A percentile compares a stretch with the other conserved stretches of the same genome.
Conservation (phyloP, 1,284 basidiomycete genomes). For the Apiotrichum akiyoshidainum region DNA sequence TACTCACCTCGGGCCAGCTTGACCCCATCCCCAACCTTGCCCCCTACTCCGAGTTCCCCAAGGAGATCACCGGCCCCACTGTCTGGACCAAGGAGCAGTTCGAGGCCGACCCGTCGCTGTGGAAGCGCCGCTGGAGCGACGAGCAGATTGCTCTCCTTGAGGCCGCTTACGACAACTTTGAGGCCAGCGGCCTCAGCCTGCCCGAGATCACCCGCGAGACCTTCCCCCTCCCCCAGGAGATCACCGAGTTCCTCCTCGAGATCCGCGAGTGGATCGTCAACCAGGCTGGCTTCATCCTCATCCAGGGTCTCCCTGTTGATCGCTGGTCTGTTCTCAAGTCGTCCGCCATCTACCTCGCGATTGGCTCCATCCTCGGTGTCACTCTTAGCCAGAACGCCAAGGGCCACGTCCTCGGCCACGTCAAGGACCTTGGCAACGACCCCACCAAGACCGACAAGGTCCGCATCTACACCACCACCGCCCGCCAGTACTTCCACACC, state of each 20-base stretch:
- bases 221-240: slow-evolving; percentile 7
- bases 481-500: slow-evolving; percentile 52
- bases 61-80: slow-evolving; percentile 40
- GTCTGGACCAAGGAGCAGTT: slow-evolving; percentile 39
- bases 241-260: slow-evolving; percentile 21
- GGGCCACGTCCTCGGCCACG: slow-evolving; percentile 52
- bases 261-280: slow-evolving; percentile 34
- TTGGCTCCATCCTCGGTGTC: slow-evolving; percentile 48
- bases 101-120: slow-evolving; percentile 25
- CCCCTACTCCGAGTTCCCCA: slow-evolving; percentile 46
- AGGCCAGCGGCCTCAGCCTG: slow-evolving; percentile 26
- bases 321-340: slow-evolving; percentile 46
- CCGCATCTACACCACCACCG: slow-evolving; percentile 52
- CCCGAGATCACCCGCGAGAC: slow-evolving; percentile 33
- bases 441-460: slow-evolving; percentile 53
- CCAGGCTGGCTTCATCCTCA: slow-evolving; percentile 49
- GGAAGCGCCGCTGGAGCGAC: slow-evolving; percentile 32
- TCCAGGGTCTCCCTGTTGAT: slow-evolving; percentile 49
- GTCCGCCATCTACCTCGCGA: slow-evolving; percentile 49
- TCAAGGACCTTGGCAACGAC: slow-evolving; percentile 51
- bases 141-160: slow-evolving; percentile 35
- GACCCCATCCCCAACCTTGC: slow-evolving; percentile 24
- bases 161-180: slow-evolving; percentile 30
- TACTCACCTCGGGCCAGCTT: slow-evolving; percentile 35
- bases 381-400: slow-evolving; percentile 47